phyloP scores from a whole-genome alignment of 768 basidiomycete species.

The Pleurotus giganteus region DNA sequence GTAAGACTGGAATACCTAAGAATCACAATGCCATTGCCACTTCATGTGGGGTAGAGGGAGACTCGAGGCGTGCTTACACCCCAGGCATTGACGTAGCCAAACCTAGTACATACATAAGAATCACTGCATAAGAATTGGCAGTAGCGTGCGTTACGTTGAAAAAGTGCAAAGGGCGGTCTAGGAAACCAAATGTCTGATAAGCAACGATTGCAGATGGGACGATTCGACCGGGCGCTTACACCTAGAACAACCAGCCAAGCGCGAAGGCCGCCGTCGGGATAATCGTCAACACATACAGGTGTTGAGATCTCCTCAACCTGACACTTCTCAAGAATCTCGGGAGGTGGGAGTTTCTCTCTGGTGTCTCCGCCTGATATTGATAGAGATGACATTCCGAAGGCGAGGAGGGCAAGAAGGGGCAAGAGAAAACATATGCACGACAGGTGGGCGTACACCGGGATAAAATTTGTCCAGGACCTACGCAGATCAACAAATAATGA shows the following conservation, averaged over 20 bases:
- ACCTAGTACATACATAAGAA: conserved; percentile 25
- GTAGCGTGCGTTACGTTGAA: conserved; percentile 32
- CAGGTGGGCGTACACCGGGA: too few species aligned
- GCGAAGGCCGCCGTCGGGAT: conserved; percentile 38
- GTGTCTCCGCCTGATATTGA: neutral
- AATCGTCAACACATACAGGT: conserved; percentile 11
- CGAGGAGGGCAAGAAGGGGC: neutral
- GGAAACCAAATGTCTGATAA: neutral
- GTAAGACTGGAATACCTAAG: conserved; percentile 58
- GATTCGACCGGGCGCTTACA: conserved; percentile 20
- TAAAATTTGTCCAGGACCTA: too few species aligned
- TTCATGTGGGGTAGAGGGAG: neutral
- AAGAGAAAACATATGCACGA: too few species aligned
- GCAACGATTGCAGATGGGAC: neutral
- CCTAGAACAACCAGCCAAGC: conserved; percentile 45
- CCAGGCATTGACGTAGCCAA: conserved; percentile 57
- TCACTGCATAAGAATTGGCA: neutral
- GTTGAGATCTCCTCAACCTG: neutral
- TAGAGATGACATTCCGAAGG: neutral
- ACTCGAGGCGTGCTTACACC: conserved; percentile 37
- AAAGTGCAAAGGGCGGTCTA: conserved; percentile 26
- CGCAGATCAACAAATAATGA: too few species aligned
- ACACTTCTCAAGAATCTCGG: neutral
- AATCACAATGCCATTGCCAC: neutral
- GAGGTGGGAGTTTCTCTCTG: neutral